Evolutionary conservation across 495 filamentous ascomycete genomes (phyloP).

Genomic region (Penicillium paradoxum): DNA sequence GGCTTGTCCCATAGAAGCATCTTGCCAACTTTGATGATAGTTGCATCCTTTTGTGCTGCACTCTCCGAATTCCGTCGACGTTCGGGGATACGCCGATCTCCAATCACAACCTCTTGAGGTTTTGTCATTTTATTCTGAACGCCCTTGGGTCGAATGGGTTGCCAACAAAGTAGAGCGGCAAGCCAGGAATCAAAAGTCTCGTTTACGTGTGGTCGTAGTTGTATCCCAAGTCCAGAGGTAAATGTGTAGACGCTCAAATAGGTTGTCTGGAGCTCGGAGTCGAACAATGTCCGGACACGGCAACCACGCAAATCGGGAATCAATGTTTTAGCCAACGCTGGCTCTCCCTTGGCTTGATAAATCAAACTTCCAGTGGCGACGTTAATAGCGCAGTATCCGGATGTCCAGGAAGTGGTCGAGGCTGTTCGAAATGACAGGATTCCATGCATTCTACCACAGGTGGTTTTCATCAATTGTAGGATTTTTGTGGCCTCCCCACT

Average conservation of each 20-base stretch:
- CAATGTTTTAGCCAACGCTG: constrained; percentile 51
- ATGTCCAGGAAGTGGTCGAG: constrained; percentile 47
- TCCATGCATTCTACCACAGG: constrained; percentile 52
- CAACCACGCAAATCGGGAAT: constrained; percentile 86
- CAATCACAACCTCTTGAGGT: constrained; percentile 49
- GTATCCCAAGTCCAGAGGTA: constrained; percentile 62
- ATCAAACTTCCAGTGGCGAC: constrained; percentile 52
- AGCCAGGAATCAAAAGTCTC: constrained; percentile 88
- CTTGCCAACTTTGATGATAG: constrained; percentile 96
- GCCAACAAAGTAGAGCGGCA: constrained; percentile 90
- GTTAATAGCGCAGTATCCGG: constrained; percentile 55
- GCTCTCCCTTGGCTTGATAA: constrained; percentile 54
- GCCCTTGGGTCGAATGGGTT: constrained; percentile 74
- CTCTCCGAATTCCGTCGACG: constrained; percentile 59
- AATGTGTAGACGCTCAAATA: constrained; percentile 77
- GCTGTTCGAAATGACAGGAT: constrained; percentile 54
- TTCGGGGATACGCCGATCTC: constrained; percentile 48
- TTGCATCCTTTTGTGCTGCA: constrained; percentile 62
- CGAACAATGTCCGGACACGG: constrained; percentile 64
- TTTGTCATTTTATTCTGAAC: constrained; percentile 70
- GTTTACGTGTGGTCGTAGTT: constrained; percentile 66
- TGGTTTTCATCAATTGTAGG: constrained; percentile 54
- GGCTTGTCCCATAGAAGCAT: constrained; percentile 81
- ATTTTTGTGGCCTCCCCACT: constrained; percentile 48
- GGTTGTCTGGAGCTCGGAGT: constrained; percentile 57